Evolutionary conservation across 257 asterid species (phyloP).

Genomic region (Echites panduratus): DNA sequence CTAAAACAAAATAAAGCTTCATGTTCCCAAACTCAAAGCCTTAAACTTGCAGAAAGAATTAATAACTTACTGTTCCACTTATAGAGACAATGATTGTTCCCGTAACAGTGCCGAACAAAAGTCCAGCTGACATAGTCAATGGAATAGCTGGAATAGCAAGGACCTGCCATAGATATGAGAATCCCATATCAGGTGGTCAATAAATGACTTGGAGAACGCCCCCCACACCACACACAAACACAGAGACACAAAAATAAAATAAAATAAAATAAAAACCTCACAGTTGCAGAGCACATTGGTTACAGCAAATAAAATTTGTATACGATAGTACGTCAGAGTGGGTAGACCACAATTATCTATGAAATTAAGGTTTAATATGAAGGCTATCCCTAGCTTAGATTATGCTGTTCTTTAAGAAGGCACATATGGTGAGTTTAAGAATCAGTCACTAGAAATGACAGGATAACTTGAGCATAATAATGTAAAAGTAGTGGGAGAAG

Average conservation of each 20-base stretch:
- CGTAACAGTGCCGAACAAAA: constrained; percentile 72
- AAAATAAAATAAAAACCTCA: not conserved
- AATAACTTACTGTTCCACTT: constrained; percentile 78
- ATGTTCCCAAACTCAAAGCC: constrained; percentile 13
- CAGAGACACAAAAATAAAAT: not conserved
- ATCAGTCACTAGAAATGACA: not conserved
- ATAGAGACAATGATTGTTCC: constrained; percentile 89
- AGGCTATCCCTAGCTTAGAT: not conserved
- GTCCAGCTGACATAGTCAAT: constrained; percentile 96
- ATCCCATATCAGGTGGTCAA: constrained; percentile 1
- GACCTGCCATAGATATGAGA: constrained; percentile 40
- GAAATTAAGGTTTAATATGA: not conserved
- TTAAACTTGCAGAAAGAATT: constrained; percentile 8
- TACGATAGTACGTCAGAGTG: not conserved
- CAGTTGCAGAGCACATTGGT: not conserved
- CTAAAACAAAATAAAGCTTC: constrained; percentile 36
- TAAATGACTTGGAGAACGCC: not conserved
- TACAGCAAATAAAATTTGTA: not conserved
- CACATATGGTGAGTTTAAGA: not conserved
- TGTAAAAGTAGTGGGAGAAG: not conserved
- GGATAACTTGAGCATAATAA: not conserved
- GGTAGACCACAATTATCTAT: not conserved
- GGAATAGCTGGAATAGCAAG: constrained; percentile 98
- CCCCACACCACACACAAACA: too few species aligned
- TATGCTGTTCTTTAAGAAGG: not conserved